Evolutionary conservation across 192 early-diverging fungal species (phyloP).

Genomic region (Powellomyces hirtus): DNA sequence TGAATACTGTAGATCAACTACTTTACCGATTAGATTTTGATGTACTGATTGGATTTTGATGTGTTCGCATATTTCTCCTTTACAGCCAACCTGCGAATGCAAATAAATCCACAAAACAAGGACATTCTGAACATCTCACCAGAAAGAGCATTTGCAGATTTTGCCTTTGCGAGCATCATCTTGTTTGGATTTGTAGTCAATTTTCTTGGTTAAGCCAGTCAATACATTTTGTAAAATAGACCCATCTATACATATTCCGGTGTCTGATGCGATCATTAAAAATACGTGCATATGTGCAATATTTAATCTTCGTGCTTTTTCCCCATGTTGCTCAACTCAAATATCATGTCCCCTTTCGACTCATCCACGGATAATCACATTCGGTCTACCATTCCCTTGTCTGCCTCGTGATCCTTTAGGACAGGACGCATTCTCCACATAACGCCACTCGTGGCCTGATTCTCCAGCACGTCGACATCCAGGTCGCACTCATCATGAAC

Average conservation of each 20-base stretch:
- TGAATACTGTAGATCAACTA: too few relatives aligned
- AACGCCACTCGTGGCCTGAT: not conserved
- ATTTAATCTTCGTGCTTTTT: too few relatives aligned
- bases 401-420: not conserved
- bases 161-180: slow-evolving; percentile 76
- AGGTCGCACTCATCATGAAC: not conserved
- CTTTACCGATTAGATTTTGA: not conserved
- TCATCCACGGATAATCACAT: too few relatives aligned
- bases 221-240: too few relatives aligned
- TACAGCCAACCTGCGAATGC: slow-evolving; percentile 89
- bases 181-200: slow-evolving; percentile 91
- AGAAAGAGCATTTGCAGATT: slow-evolving; percentile 95
- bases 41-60: not conserved
- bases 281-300: too few relatives aligned
- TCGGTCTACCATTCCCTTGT: not conserved
- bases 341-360: too few relatives aligned
- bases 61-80: not conserved
- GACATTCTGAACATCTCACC: slow-evolving; percentile 70
- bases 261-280: too few relatives aligned
- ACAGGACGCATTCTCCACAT: slow-evolving; percentile 2
- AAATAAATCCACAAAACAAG: slow-evolving; percentile 80
- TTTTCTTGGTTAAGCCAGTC: slow-evolving; percentile 80
- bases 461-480: not conserved
- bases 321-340: too few relatives aligned
- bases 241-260: too few relatives aligned